These are phyloP conservation scores for Sarocladium kiliense DNA, from an alignment of 2,329 filamentous ascomycete genomes.

Conservation along the genomic window DNA sequence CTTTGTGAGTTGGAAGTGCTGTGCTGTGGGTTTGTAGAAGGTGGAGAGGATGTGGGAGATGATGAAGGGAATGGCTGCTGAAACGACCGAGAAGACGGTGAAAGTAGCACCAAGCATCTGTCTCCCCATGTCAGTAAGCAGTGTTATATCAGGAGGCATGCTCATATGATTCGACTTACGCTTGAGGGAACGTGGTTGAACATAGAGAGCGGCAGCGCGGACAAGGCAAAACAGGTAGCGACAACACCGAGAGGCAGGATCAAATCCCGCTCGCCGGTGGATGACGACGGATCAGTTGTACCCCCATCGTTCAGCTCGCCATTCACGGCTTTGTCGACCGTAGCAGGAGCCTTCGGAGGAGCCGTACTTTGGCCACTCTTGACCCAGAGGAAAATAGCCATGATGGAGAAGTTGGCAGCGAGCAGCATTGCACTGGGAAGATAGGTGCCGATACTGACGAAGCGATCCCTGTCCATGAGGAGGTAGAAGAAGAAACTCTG, in stretches of 20 bases:
- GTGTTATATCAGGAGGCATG: background rate
- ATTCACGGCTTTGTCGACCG: background rate
- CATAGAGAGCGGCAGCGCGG: slow-evolving; percentile 75
- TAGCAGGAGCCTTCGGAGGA: slow-evolving; percentile 11
- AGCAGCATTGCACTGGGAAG: slow-evolving; percentile 96
- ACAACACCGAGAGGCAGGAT: slow-evolving; percentile 72
- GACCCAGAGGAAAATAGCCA: slow-evolving; percentile 91
- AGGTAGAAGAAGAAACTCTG: slow-evolving; percentile 99
- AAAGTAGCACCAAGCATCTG: slow-evolving; percentile 59
- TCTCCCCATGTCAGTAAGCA: background rate
- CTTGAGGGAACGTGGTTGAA: slow-evolving; percentile 69
- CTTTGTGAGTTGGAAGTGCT: slow-evolving; percentile 75
- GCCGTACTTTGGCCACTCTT: slow-evolving; percentile 59
- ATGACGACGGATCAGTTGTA: slow-evolving; percentile 12
- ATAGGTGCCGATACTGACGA: slow-evolving; percentile 97
- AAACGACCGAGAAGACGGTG: slow-evolving; percentile 48
- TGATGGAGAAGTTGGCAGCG: slow-evolving; percentile 91
- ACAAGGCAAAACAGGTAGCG: slow-evolving; percentile 66
- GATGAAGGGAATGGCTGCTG: slow-evolving; percentile 49
- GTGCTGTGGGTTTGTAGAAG: slow-evolving; percentile 49
- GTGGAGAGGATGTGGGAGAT: slow-evolving; percentile 50
- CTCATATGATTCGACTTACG: slow-evolving; percentile 42
- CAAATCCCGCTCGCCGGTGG: slow-evolving; percentile 55
- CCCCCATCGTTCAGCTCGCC: slow-evolving; percentile 26
- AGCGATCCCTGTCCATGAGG: slow-evolving; percentile 83